Evolutionary conservation across 2,329 filamentous ascomycete species (phyloP).

Genomic region (Alternaria novae-zelandiae): DNA sequence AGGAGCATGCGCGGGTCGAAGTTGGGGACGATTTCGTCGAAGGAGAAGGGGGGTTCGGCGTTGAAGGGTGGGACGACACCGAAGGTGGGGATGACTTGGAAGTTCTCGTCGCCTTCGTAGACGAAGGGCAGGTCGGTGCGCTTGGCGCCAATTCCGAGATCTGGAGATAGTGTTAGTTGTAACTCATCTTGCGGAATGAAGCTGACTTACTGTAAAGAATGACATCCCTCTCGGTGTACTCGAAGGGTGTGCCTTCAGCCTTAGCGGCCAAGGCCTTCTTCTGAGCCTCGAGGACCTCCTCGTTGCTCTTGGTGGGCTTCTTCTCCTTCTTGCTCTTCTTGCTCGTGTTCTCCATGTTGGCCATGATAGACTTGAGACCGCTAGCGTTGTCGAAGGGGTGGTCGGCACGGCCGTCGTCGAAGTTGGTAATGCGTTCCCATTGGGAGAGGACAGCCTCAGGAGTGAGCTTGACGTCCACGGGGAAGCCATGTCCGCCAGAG

Average conservation of each 20-base stretch:
- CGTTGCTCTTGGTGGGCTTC: constrained; percentile 62
- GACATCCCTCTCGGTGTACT: constrained; percentile 83
- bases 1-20: constrained; percentile 99
- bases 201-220: constrained; percentile 77
- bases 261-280: constrained; percentile 75
- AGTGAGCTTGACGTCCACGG: constrained; percentile 75
- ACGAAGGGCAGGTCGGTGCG: constrained; percentile 84
- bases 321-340: constrained; percentile 47
- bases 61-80: constrained; percentile 95
- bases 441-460: constrained; percentile 79
- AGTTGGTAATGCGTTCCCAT: constrained; percentile 75
- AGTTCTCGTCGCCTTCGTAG: constrained; percentile 89
- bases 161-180: constrained; percentile 39
- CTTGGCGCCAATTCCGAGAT: constrained; percentile 91
- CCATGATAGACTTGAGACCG: constrained; percentile 79
- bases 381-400: constrained; percentile 81
- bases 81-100: constrained; percentile 93
- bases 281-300: constrained; percentile 76
- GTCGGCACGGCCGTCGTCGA: constrained; percentile 86
- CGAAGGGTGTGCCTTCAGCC: constrained; percentile 76
- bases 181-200: not conserved
- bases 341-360: constrained; percentile 82
- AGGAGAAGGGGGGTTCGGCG: constrained; percentile 77
- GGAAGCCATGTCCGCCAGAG: constrained; percentile 87
- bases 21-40: constrained; percentile 87